These are phyloP conservation scores for Sporothrix humicola DNA, from an alignment of 2,329 filamentous ascomycete species.

Conservation along the genomic window DNA sequence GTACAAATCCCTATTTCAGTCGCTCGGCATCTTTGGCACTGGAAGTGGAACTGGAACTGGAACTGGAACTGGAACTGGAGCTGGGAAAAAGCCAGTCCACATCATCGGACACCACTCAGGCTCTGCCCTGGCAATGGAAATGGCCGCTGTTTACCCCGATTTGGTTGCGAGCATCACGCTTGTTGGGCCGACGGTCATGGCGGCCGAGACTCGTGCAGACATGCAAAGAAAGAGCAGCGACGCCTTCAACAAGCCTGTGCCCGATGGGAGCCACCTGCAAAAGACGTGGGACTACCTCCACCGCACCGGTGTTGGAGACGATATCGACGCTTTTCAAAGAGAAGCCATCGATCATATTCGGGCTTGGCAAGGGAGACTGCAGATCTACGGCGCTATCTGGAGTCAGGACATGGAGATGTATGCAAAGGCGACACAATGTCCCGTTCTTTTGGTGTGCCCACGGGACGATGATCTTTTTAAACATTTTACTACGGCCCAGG, in stretches of 20 bases:
- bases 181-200: neutral
- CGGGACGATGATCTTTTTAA: neutral
- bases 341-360: neutral
- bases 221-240: neutral
- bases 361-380: neutral
- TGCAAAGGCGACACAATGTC: neutral
- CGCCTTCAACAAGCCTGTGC: neutral
- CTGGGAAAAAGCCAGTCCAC: neutral
- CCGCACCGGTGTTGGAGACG: neutral
- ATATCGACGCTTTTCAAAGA: neutral
- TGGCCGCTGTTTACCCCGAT: neutral
- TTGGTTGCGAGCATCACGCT: neutral
- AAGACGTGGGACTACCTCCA: conserved; percentile 1
- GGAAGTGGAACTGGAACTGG: no score
- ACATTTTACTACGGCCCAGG: neutral
- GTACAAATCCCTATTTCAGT: neutral
- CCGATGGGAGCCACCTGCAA: neutral
- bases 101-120: neutral
- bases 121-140: neutral
- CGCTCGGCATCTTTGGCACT: neutral
- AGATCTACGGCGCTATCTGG: neutral
- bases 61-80: no score
- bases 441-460: neutral
- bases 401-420: neutral
- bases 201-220: neutral